Base-by-base conservation (phyloP, 148 eudicot genomes). In the Chenopodium album region DNA sequence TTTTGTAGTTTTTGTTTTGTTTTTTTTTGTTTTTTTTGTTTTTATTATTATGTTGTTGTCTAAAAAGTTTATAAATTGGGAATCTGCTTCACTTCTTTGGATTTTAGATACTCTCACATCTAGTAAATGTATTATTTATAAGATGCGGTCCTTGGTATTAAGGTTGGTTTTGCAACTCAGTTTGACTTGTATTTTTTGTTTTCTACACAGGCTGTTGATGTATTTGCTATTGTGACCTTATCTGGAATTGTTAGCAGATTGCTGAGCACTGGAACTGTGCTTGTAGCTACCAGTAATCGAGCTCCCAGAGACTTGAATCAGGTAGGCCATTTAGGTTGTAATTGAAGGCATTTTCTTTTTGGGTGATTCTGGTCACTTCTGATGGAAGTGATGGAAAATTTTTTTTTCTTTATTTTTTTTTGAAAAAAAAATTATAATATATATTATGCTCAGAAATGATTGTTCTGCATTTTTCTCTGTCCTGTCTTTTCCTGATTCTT, bases 171-270 rank as follows among this genome's bases (percentile, higher is more conserved):
- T 82, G 87, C 72, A 56, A 86, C 80, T 89, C 37, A 78, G 62
- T 76, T 77, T 26, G 41, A 75, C 80, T 67, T 82, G 16, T 48
- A 71, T 80, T 78, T 50, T 86, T 81, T 88, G 75, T 74, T 88
- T 85, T 84, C 72, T 88, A 69, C 83, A 80, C 96, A 96, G 99
- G 91, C 99, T 86, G 99, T 96, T 89, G 98, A 96, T 94, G 99
- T 96, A 73, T 96, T 96, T 88, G 99, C 99, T 87, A 89, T 96
- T 87, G 92, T 96, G 90, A 98, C 99, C 82, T 89, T 96, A 86
- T 96, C 99, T 88, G 99, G 99, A 89, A 96, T 96, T 87, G 80
- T 96, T 76, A 91, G 99, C 89, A 92, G 98, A 91, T 87, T 96
- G 89, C 77, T 96, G 84, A 96, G 94, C 85, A 92, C 94, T 75